phyloP scores from a whole-genome alignment of 192 early-diverging fungal species.

The Mortierella antarctica region DNA sequence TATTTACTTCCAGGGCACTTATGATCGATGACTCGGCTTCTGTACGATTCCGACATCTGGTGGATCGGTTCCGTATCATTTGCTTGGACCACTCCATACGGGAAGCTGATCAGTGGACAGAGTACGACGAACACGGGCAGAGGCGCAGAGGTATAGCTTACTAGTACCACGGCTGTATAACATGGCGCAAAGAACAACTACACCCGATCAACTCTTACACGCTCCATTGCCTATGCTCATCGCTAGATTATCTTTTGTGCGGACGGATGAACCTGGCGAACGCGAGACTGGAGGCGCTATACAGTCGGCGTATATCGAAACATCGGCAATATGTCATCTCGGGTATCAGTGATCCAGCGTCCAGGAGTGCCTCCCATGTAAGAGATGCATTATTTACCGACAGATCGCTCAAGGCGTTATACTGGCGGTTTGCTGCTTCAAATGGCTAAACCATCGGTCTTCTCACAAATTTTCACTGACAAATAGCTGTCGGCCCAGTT shows the following conservation, averaged over 20 bases:
- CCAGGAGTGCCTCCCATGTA: slow-evolving; percentile 61
- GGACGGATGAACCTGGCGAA: slow-evolving; percentile 80
- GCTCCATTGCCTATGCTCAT: background rate
- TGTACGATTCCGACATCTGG: slow-evolving; percentile 60
- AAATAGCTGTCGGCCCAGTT: slow-evolving; percentile 70
- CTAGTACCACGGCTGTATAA: too few species aligned
- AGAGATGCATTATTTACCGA: background rate
- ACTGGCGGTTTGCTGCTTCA: background rate
- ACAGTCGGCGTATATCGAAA: slow-evolving; percentile 63
- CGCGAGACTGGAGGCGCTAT: slow-evolving; percentile 72
- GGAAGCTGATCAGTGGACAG: slow-evolving; percentile 49
- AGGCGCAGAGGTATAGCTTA: slow-evolving; percentile 29
- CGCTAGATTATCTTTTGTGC: slow-evolving; percentile 71
- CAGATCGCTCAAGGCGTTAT: background rate
- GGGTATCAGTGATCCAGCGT: slow-evolving; percentile 68
- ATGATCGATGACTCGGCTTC: slow-evolving; percentile 63
- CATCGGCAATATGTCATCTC: slow-evolving; percentile 68
- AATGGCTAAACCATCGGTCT: background rate
- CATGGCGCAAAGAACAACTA: too few species aligned
- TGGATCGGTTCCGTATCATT: slow-evolving; percentile 62
- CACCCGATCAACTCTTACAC: too few species aligned
- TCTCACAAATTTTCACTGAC: background rate
- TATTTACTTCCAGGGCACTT: slow-evolving; percentile 82
- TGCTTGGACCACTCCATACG: slow-evolving; percentile 49
- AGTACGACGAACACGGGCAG: slow-evolving; percentile 36